Conservation (phyloP, 345 rosid genomes). For the Pugionium cornutum region DNA sequence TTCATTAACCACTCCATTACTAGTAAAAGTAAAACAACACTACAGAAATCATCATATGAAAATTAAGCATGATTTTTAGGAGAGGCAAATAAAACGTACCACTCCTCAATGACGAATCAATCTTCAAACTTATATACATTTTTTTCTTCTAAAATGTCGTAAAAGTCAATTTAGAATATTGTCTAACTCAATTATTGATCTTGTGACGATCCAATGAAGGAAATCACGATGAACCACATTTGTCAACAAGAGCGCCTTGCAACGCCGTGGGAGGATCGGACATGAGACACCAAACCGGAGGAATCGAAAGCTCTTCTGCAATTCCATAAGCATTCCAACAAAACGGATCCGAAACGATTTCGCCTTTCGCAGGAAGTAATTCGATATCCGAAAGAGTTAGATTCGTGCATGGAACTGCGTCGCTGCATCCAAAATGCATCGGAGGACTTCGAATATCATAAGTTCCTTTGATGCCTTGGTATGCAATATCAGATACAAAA, state of each 20-base stretch:
- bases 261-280: conserved; percentile 50
- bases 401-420: conserved; percentile 80
- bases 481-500: conserved; percentile 60
- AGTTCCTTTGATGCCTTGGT: conserved; percentile 81
- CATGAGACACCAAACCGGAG: conserved; percentile 65
- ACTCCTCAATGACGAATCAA: conserved; percentile 33
- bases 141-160: background rate
- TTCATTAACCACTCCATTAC: conserved; percentile 21
- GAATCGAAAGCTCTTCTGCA: conserved; percentile 55
- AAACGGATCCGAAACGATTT: conserved; percentile 56
- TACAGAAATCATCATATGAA: conserved; percentile 24
- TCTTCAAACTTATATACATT: conserved; percentile 26
- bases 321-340: conserved; percentile 96
- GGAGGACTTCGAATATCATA: conserved; percentile 82
- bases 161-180: conserved; percentile 14
- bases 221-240: conserved; percentile 41
- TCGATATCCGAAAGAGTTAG: conserved; percentile 73
- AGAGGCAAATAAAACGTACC: conserved; percentile 35
- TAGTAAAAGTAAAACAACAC: conserved; percentile 20
- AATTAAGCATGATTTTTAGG: conserved; percentile 20
- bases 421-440: conserved; percentile 88
- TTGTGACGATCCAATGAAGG: background rate
- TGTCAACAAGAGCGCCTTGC: conserved; percentile 41
- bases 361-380: conserved; percentile 79
- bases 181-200: conserved; percentile 34